phyloP scores from a whole-genome alignment of 352 stramenopile species.

The Plasmopara muralis region DNA sequence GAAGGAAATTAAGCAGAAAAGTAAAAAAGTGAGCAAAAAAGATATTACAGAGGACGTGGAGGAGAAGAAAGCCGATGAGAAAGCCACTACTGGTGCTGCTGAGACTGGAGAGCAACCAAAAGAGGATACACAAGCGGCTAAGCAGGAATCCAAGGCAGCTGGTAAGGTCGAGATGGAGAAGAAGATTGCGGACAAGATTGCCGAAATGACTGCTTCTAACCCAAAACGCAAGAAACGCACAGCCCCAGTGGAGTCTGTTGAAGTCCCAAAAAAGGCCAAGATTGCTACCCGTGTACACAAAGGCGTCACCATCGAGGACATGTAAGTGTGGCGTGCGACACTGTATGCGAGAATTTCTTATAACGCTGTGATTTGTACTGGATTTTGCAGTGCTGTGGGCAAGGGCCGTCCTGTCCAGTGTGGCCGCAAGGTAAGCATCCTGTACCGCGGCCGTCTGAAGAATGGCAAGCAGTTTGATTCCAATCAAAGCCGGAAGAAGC shows the following conservation, averaged over 20 bases:
- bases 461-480: slow-evolving; percentile 86
- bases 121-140: slow-evolving; percentile 5
- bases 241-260: slow-evolving; percentile 44
- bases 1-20: slow-evolving; percentile 11
- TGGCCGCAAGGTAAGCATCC: slow-evolving; percentile 72
- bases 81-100: slow-evolving; percentile 8
- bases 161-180: slow-evolving; percentile 38
- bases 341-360: slow-evolving; percentile 4
- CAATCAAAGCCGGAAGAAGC: slow-evolving; percentile 72
- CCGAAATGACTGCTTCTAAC: slow-evolving; percentile 33
- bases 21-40: not conserved
- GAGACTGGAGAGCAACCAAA: not conserved
- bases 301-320: slow-evolving; percentile 74
- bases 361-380: slow-evolving; percentile 12
- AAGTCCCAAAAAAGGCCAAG: slow-evolving; percentile 79
- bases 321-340: slow-evolving; percentile 29
- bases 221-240: slow-evolving; percentile 61
- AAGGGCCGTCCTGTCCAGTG: slow-evolving; percentile 53
- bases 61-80: slow-evolving; percentile 26
- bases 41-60: slow-evolving; percentile 13
- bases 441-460: slow-evolving; percentile 72
- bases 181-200: slow-evolving; percentile 46
- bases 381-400: slow-evolving; percentile 44
- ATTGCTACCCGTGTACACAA: slow-evolving; percentile 51
- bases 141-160: slow-evolving; percentile 29